Percentiles rank a stretch among this genome's conserved stretches.
Conservation (phyloP, 495 filamentous ascomycete species). For the Rusavskia elegans region DNA sequence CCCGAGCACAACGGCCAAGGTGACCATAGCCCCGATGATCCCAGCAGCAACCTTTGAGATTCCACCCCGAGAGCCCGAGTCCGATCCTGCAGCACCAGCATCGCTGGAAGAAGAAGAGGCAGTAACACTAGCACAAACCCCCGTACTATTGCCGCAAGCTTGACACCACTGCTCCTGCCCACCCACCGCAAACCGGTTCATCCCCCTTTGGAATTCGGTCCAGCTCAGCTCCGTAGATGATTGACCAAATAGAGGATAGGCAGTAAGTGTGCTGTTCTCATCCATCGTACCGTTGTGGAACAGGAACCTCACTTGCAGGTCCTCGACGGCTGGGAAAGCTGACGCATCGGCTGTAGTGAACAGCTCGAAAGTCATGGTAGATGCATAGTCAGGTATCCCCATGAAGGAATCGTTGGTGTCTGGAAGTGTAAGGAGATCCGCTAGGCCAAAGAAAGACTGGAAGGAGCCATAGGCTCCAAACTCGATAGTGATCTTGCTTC, state of each 20-base stretch:
- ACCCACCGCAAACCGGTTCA: conserved; percentile 26
- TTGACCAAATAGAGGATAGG: conserved; percentile 30
- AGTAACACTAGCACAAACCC: conserved; percentile 17
- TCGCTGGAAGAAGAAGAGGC: conserved; percentile 7
- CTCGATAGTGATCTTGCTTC: conserved; percentile 27
- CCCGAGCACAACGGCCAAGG: conserved; percentile 36
- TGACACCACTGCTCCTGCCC: conserved; percentile 28
- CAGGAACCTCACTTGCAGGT: conserved; percentile 33
- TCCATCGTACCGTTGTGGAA: conserved; percentile 36
- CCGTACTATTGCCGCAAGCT: conserved; percentile 28
- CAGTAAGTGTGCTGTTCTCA: conserved; percentile 9
- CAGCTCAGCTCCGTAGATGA: conserved; percentile 22
- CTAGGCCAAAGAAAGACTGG: conserved; percentile 36
- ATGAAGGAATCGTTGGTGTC: conserved; percentile 21
- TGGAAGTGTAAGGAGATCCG: conserved; percentile 19
- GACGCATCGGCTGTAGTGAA: conserved; percentile 23
- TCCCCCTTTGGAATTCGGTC: conserved; percentile 24
- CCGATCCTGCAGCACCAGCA: neutral
- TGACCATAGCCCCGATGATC: conserved; percentile 48
- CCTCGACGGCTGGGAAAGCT: conserved; percentile 19
- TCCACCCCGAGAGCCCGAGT: conserved; percentile 6
- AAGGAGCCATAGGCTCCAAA: conserved; percentile 35
- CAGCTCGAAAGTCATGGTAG: conserved; percentile 38
- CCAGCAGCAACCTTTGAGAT: conserved; percentile 31
- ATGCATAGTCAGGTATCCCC: conserved; percentile 36